These are phyloP conservation scores for Parachaetomium inaequale DNA, from an alignment of 495 filamentous ascomycete species.

Conservation along the genomic window DNA sequence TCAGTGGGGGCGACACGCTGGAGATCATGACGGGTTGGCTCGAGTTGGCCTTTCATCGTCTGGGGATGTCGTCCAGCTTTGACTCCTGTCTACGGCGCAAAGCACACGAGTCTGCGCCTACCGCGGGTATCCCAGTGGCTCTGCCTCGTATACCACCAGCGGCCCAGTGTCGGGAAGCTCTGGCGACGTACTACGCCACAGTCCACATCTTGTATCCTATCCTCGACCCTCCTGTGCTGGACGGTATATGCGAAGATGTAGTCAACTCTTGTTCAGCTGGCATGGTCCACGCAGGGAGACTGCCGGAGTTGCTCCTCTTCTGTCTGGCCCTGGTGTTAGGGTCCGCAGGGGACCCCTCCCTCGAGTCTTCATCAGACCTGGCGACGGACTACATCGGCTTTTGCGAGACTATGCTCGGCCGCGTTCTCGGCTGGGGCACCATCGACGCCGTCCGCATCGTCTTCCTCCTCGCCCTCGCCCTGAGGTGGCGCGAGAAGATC, in stretches of 20 bases:
- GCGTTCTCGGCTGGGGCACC: conserved; percentile 3
- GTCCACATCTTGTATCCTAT: background rate
- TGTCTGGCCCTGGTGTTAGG: background rate
- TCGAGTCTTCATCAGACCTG: conserved; percentile 2
- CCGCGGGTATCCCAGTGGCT: background rate
- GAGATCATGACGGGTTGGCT: conserved; percentile 6
- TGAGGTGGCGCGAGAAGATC: background rate
- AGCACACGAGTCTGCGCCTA: background rate
- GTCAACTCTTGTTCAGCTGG: background rate
- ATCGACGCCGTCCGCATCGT: background rate
- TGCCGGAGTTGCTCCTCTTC: conserved; percentile 1
- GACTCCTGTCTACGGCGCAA: background rate
- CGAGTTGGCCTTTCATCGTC: background rate
- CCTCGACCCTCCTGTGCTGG: background rate
- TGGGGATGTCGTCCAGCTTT: background rate
- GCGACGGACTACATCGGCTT: background rate
- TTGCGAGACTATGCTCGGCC: conserved; percentile 3
- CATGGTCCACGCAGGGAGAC: background rate
- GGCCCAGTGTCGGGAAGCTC: background rate
- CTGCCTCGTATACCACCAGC: background rate
- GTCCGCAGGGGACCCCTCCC: background rate
- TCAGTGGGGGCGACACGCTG: conserved; percentile 2
- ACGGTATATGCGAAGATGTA: background rate
- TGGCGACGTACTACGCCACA: background rate
- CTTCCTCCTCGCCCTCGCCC: conserved; percentile 1